Evolutionary conservation across 306 rosid genomes (phyloP).

Genomic region (Cucumis melo): DNA sequence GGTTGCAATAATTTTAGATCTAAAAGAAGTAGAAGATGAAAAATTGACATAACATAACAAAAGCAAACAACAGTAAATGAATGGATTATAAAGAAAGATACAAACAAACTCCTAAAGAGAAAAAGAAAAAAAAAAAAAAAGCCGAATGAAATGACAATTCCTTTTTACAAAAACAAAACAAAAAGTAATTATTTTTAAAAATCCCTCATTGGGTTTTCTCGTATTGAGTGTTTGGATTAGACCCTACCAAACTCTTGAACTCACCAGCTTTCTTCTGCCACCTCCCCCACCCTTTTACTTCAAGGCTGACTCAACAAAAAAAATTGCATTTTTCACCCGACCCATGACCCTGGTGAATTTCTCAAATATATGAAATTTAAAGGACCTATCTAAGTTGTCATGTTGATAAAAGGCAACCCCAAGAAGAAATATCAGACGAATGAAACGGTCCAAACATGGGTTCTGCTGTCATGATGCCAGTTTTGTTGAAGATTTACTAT

Average conservation of each 20-base stretch:
- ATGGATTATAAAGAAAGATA: background rate
- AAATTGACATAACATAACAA: background rate
- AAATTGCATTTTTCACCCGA: background rate
- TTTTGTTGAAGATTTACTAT: background rate
- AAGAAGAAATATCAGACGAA: background rate
- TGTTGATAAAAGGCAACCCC: background rate
- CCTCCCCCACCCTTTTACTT: background rate
- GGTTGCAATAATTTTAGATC: background rate
- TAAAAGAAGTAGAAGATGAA: background rate
- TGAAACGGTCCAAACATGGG: background rate
- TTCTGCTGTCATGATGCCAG: background rate
- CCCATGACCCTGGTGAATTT: background rate
- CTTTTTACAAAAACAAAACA: background rate
- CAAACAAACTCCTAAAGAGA: too few relatives aligned
- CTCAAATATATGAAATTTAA: background rate
- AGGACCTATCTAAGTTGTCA: background rate
- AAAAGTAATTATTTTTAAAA: too few relatives aligned
- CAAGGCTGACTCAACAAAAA: background rate
- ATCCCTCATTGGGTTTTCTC: background rate
- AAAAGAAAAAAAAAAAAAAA: too few relatives aligned
- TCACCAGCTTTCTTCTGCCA: background rate
- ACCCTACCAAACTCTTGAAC: background rate
- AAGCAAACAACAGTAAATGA: background rate
- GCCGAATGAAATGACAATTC: conserved; percentile 3
- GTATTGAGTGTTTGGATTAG: conserved; percentile 5